These are phyloP conservation scores for Ensete glaucum DNA, from an alignment of 176 grass and related monocot genomes.

Conservation along the genomic window DNA sequence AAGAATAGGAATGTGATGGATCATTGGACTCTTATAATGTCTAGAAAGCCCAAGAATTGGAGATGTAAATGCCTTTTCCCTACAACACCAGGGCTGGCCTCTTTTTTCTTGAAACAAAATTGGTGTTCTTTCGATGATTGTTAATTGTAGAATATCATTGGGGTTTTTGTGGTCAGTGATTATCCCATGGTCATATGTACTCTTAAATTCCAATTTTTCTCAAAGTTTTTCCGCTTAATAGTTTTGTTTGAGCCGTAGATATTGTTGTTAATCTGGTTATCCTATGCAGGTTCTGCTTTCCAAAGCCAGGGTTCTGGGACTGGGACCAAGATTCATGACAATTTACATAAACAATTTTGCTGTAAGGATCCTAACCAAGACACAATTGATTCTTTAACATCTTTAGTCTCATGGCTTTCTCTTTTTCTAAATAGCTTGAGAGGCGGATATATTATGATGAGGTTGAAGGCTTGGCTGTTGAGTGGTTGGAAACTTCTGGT, in stretches of 20 bases:
- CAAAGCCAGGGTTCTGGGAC: conserved; percentile 74
- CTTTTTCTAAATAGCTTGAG: conserved; percentile 52
- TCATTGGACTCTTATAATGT: too few relatives aligned
- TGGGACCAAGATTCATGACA: conserved; percentile 94
- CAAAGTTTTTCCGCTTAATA: neutral
- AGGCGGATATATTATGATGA: conserved; percentile 92
- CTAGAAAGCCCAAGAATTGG: too few relatives aligned
- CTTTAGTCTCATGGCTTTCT: conserved; percentile 13
- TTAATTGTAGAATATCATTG: too few relatives aligned
- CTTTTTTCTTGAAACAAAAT: too few relatives aligned
- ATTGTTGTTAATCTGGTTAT: neutral
- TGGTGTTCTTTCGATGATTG: too few relatives aligned
- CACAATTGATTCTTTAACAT: neutral
- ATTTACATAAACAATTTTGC: conserved; percentile 72
- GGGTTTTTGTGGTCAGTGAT: too few relatives aligned
- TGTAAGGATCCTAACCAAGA: conserved; percentile 34
- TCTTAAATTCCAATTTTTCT: neutral
- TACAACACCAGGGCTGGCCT: too few relatives aligned
- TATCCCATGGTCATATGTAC: too few relatives aligned
- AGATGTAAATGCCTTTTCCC: too few relatives aligned
- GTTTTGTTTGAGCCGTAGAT: neutral
- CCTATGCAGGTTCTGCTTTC: conserved; percentile 48
- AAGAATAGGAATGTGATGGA: too few relatives aligned
- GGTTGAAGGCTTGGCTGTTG: conserved; percentile 52
- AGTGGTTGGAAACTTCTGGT: conserved; percentile 76